A percentile compares a stretch with the other conserved stretches of the same genome.
Evolutionary conservation across 129 eudicot genomes (phyloP).

Genomic region (Chrysanthemum seticuspe): DNA sequence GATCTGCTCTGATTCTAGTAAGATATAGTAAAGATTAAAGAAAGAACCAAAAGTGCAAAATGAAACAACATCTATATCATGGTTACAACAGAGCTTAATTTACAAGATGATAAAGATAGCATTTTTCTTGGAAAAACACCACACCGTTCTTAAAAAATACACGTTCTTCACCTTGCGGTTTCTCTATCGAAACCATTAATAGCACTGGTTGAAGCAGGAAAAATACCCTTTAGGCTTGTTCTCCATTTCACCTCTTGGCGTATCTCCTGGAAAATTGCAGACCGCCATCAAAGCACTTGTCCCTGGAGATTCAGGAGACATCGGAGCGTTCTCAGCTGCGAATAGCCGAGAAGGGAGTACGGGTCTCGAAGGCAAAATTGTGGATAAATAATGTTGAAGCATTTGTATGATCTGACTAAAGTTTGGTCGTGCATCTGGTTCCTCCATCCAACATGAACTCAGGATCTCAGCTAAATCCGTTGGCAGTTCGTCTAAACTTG

Average conservation of each 20-base stretch:
- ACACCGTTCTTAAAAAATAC: constrained; percentile 27
- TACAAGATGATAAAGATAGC: constrained; percentile 42
- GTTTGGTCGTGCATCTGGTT: constrained; percentile 52
- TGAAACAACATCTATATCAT: constrained; percentile 30
- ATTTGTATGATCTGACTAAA: constrained; percentile 57
- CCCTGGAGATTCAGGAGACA: constrained; percentile 67
- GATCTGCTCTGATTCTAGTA: constrained; percentile 9
- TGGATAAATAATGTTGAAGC: constrained; percentile 48
- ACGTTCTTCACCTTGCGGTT: constrained; percentile 37
- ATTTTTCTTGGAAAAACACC: constrained; percentile 43
- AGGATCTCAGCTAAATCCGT: constrained; percentile 45
- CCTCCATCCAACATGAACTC: constrained; percentile 64
- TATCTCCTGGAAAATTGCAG: constrained; percentile 44
- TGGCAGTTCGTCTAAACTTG: constrained; percentile 51
- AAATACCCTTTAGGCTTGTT: constrained; percentile 52
- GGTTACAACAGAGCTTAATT: constrained; percentile 20
- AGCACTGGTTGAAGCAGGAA: constrained; percentile 53
- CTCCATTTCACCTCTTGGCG: constrained; percentile 40
- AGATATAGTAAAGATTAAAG: neutral
- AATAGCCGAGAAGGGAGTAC: constrained; percentile 49
- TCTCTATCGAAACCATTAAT: constrained; percentile 30
- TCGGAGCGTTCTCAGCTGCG: constrained; percentile 36
- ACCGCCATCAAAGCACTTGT: constrained; percentile 56
- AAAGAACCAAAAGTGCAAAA: constrained; percentile 15
- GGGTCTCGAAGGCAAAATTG: constrained; percentile 38